Evolutionary conservation across 805 yeast genomes (phyloP).

Genomic region (Diddensiella transvaalensis): DNA sequence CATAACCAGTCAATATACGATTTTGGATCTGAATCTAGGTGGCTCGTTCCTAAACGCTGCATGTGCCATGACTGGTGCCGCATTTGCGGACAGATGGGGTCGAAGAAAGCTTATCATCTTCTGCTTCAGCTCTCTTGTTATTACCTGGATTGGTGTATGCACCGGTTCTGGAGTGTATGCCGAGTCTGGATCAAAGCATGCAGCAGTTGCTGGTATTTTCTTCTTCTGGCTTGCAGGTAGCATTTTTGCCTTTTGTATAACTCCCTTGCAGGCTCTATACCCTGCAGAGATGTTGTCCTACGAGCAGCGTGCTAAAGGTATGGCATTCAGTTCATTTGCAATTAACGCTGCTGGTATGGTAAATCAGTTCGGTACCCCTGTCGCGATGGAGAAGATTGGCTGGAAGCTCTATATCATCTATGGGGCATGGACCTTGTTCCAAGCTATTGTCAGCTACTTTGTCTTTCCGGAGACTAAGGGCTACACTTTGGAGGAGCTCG

Average conservation of each 20-base stretch:
- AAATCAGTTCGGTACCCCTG: conserved; percentile 24
- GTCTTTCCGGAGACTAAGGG: conserved; percentile 25
- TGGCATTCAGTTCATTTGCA: conserved; percentile 11
- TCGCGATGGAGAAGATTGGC: conserved; percentile 32
- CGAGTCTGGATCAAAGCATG: not conserved
- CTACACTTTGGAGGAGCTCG: conserved; percentile 21
- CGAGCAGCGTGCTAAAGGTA: conserved; percentile 28
- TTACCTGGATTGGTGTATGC: conserved; percentile 4
- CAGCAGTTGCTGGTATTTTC: conserved; percentile 10
- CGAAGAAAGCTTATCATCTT: conserved; percentile 28
- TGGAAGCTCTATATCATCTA: conserved; percentile 34
- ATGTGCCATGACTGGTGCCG: conserved; percentile 24
- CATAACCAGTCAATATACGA: conserved; percentile 20
- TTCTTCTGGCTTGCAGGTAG: conserved; percentile 15
- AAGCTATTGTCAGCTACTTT: conserved; percentile 35
- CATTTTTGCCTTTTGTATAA: conserved; percentile 28
- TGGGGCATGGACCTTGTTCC: conserved; percentile 31
- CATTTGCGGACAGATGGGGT: conserved; percentile 29
- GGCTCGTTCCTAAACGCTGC: conserved; percentile 7
- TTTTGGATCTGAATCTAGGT: conserved; percentile 21
- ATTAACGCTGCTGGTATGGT: conserved; percentile 16
- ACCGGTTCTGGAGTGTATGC: conserved; percentile 24
- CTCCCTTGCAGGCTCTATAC: conserved; percentile 36
- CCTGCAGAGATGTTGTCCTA: conserved; percentile 29
- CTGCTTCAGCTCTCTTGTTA: conserved; percentile 23